Evolutionary conservation across 352 stramenopile genomes (phyloP), one percentile per base, ranked within the genome.

Genomic region (Lagenidium sp.): DNA sequence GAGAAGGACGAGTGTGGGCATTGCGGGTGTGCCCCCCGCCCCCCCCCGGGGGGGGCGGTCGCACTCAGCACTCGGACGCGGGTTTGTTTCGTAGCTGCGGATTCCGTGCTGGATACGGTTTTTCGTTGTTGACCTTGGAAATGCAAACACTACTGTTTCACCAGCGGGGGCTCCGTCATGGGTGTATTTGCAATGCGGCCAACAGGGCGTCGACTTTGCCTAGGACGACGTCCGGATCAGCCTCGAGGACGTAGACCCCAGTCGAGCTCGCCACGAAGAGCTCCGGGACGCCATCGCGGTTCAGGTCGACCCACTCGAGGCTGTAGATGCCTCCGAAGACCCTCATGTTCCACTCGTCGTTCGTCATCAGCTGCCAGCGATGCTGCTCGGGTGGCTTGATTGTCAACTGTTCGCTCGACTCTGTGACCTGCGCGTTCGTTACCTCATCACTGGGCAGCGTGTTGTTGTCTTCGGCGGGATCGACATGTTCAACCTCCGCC

Each of bases 291-390:
- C 74, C 74, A 24, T 90, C 74, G 36, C 47, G 44, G 39, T 90
- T 87, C 11, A 86, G 37, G 47, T 90, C 77, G 34, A 71, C 47
- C 55, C 60, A 76, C 4, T 70, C 40, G n/a, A 90, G 57, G 43
- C 72, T 85, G 60, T 87, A 90, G 52, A 90, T 73, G 25, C 61
- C 47, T 1, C 77, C 77, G 40, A 85, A 85, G 0, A 57, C 68
- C 16, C 82, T 53, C 25, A 90, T 41, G 31, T 72, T 42, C 68
- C 70, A 85, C 7, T 53, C 26, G 1, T 44, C 31, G 6, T 44
- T 32, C 1, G 55, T 24, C 22, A 80, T 23, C 28, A 57, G 44
- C 6, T 52, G 35, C 75, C 75, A 87, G 10, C 4, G 15, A 39
- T 39, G 41, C 15, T 43, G 38, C 6, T 19, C n/a, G 21, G 34